phyloP scores from a whole-genome alignment of 108 stramenopile genomes.

The Schizochytrium sp. region DNA sequence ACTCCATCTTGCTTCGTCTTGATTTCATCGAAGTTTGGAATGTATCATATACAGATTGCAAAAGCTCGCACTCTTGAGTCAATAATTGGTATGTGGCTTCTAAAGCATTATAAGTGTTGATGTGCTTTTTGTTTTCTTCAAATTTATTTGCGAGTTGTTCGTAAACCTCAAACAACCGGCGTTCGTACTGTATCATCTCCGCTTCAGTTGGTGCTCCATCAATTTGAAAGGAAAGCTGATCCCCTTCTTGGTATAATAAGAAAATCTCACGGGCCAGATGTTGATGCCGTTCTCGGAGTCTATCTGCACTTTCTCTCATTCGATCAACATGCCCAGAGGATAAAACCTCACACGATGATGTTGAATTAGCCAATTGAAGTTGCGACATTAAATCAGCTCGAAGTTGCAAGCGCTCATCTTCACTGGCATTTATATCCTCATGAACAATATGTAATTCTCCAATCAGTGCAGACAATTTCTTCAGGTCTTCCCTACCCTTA shows the following conservation, averaged over 20 bases:
- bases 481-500: too few relatives aligned
- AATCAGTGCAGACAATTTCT: too few relatives aligned
- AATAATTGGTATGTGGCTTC: conserved; percentile 64
- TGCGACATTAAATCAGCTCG: too few relatives aligned
- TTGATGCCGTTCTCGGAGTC: not conserved
- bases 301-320: not conserved
- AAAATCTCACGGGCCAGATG: not conserved
- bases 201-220: conserved; percentile 68
- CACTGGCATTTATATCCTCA: too few relatives aligned
- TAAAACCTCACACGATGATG: too few relatives aligned
- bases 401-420: too few relatives aligned
- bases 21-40: conserved; percentile 67
- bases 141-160: conserved; percentile 69
- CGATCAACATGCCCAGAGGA: too few relatives aligned
- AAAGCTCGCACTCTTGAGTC: conserved; percentile 67
- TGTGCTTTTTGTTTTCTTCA: conserved; percentile 69
- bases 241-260: not conserved
- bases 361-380: too few relatives aligned
- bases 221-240: conserved; percentile 29
- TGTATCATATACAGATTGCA: conserved; percentile 63
- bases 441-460: too few relatives aligned
- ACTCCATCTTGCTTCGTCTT: conserved; percentile 15
- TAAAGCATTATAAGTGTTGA: conserved; percentile 67
- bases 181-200: conserved; percentile 72
- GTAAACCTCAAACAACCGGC: conserved; percentile 70